Base-by-base conservation (phyloP, 1,284 basidiomycete species). In the Pterulicium gracile region DNA sequence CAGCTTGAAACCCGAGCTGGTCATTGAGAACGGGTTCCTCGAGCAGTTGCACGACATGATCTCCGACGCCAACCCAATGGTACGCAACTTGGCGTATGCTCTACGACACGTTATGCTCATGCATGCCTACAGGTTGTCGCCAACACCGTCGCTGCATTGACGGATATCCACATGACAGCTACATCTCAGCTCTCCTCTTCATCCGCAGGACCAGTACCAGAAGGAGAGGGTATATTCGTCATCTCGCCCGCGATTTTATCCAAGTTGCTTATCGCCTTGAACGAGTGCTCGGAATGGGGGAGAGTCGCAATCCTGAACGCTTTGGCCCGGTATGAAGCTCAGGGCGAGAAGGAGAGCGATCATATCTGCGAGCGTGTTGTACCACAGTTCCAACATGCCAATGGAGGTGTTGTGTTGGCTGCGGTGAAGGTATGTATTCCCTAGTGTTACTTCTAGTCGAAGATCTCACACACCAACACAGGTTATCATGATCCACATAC, bases 231-330 rank as follows among this genome's bases (percentile, higher is more conserved):
- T 10, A 62, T 85, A 45, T 97, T 98, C 65, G 68, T 69, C 51
- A 91, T 98, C 59, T 92, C 93, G 42, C 68, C 80, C 18, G 64
- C 78, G 1, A 78, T 94, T 43, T 75, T 98, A 48, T 85, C 78
- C 62, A 97, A 96, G 62, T 77, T 98, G 3, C 74, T 98, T 49
- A 87, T 98, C 46, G 95, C 95, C 2, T 73, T 98, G 24, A 97
- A 97, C 62, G 96, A 98, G 66, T 98, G 95, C 62, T 96, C 95
- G 0, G 95, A 98, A 68, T 98, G 95, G 95, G 95, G 95, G 24
- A 79, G 95, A 48, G 92, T 98, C 18, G 90, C 92, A 1, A 84
- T 98, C 44, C 68, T 98, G 46, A 87, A 86, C 50, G 89, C 90
- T 0, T 68, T 98, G 36, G 76, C 89, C 5, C 78, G 89, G 44